These are phyloP conservation scores for Antrodiella citrinella DNA, from an alignment of 768 basidiomycete genomes.

Conservation along the genomic window DNA sequence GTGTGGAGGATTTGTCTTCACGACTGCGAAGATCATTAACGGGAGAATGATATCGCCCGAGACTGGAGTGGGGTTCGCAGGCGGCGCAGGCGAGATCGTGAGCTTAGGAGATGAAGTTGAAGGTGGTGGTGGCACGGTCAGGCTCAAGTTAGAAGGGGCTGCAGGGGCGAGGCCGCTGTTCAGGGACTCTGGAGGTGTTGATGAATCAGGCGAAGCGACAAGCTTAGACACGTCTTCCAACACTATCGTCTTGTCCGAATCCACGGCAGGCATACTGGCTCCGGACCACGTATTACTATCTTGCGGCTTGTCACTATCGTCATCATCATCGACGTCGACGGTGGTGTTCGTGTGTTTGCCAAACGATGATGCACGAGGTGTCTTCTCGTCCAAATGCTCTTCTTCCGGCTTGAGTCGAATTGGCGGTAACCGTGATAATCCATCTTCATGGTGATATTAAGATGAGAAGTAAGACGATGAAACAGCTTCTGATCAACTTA, in stretches of 20 bases:
- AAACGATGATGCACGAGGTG: conserved; percentile 16
- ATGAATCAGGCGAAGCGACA: conserved; percentile 16
- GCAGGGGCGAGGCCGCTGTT: neutral
- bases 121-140: neutral
- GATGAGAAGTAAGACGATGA: too few species aligned
- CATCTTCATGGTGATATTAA: too few species aligned
- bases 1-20: conserved; percentile 83
- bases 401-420: conserved; percentile 65
- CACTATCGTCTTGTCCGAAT: neutral
- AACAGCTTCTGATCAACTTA: too few species aligned
- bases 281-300: conserved; percentile 5
- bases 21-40: conserved; percentile 88
- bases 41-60: conserved; percentile 90
- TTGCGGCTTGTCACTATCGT: conserved; percentile 4
- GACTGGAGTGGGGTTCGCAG: conserved; percentile 40
- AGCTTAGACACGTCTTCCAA: conserved; percentile 16
- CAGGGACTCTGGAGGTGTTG: neutral
- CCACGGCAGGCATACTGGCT: neutral
- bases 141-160: neutral
- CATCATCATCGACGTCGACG: conserved; percentile 1
- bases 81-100: conserved; percentile 10
- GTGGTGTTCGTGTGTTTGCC: conserved; percentile 3
- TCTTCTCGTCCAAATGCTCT: conserved; percentile 30
- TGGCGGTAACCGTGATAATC: conserved; percentile 64
- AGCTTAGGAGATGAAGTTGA: conserved; percentile 3